Percentiles rank a stretch among this genome's conserved stretches.
Evolutionary conservation across 106 monocot genomes (phyloP).

Genomic region (Dioscorea dumetorum): DNA sequence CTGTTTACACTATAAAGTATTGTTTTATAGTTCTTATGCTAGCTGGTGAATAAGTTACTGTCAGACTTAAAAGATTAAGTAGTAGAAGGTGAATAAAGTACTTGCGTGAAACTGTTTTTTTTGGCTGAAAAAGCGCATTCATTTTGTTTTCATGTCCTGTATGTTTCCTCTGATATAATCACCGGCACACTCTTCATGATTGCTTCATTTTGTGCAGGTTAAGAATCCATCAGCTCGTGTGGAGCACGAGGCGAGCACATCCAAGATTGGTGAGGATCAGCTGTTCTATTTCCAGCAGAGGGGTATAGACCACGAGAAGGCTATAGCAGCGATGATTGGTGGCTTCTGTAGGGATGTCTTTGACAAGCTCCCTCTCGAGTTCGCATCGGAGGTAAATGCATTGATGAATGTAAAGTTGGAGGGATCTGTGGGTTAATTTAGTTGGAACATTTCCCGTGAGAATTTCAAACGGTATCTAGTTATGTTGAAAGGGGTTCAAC

Average conservation of each 20-base stretch:
- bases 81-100: too few relatives aligned
- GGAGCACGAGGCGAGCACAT: slow-evolving; percentile 46
- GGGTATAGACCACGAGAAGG: slow-evolving; percentile 66
- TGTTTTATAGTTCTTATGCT: too few relatives aligned
- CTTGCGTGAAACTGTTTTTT: too few relatives aligned
- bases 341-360: slow-evolving; percentile 80
- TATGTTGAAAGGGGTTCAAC: too few relatives aligned
- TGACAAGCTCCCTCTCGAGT: slow-evolving; percentile 70
- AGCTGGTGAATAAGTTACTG: too few relatives aligned
- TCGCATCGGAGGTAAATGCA: slow-evolving; percentile 64
- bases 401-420: slow-evolving; percentile 74
- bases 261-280: slow-evolving; percentile 44
- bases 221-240: slow-evolving; percentile 48
- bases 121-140: too few relatives aligned
- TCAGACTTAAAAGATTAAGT: too few relatives aligned
- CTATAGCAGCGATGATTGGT: slow-evolving; percentile 70
- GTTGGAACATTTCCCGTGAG: too few relatives aligned
- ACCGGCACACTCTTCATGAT: neutral
- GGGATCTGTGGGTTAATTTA: slow-evolving; percentile 46
- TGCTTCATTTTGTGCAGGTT: slow-evolving; percentile 29
- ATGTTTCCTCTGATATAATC: too few relatives aligned
- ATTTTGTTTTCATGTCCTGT: too few relatives aligned
- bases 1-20: too few relatives aligned
- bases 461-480: too few relatives aligned
- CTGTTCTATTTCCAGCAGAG: slow-evolving; percentile 47